Evolutionary conservation across 192 early-diverging fungal species (phyloP).

Genomic region (Lunasporangiospora selenospora): DNA sequence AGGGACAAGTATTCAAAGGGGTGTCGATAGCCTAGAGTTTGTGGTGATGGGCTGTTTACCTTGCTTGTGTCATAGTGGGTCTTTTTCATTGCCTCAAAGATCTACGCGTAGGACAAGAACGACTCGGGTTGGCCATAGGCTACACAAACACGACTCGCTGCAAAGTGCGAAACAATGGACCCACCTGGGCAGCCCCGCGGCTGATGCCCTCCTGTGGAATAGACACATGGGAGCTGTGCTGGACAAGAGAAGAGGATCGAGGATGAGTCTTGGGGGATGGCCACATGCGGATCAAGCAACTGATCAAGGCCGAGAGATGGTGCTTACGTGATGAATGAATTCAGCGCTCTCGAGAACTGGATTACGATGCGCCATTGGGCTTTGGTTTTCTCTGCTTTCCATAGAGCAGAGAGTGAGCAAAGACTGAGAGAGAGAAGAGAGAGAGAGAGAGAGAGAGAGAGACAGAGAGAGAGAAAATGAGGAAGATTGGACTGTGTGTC

Average conservation of each 20-base stretch:
- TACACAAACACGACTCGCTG: neutral
- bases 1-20: no score
- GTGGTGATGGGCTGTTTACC: constrained; percentile 68
- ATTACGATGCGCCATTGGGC: constrained; percentile 5
- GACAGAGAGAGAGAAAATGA: no score
- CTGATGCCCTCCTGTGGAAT: constrained; percentile 61
- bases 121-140: neutral
- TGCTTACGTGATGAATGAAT: constrained; percentile 56
- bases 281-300: no score
- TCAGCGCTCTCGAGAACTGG: constrained; percentile 61
- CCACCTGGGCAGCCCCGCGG: constrained; percentile 56
- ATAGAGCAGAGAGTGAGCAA: no score
- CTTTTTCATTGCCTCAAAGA: constrained; percentile 66
- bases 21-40: no score
- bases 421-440: no score
- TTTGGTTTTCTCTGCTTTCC: neutral
- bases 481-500: no score
- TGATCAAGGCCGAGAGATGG: neutral
- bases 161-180: neutral
- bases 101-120: constrained; percentile 31
- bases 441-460: no score
- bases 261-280: no score
- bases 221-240: constrained; percentile 66
- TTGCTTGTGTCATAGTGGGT: constrained; percentile 59
- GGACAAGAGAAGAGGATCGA: constrained; percentile 36